Base-by-base conservation (phyloP, 352 stramenopile species). In the Phytophthora pseudosyringae region DNA sequence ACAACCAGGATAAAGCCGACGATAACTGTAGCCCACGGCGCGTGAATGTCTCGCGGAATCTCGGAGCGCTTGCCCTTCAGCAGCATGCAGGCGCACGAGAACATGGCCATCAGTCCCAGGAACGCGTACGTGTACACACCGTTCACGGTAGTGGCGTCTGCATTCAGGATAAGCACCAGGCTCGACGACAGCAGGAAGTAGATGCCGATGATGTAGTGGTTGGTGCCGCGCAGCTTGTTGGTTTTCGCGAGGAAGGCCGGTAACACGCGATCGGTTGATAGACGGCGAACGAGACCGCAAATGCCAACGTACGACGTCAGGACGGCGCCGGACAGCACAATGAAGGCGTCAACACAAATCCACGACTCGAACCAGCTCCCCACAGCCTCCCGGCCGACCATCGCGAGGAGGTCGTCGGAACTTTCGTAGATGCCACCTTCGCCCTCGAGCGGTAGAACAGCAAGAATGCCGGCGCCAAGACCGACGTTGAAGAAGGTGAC, bases 91-190 rank as follows among this genome's bases (percentile, higher is more conserved):
- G 86, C 89, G 36, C 74, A 71, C 10, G 87, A 78, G 60, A 97
- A 97, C 53, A 97, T 78, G 5, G 67, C 72, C 81, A 97, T 94
- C 3, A 97, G 62, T 0, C 77, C 79, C 1, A 97, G 59, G 56
- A 97, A 97, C 18, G 89, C 80, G 57, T 90, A 93, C 38, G 81
- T 90, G 63, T 94, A 97, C n/a, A 97, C 90, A 11, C 87, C 86
- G 10, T 77, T 75, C 6, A 97, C 69, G 11, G 73, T 82, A 5
- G 63, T 77, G 5, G 89, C 80, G 44, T 97, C 73, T 28, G 81
- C 84, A 41, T 94, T 67, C 5, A 94, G 72, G 9, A 89, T 38
- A 10, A 93, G 28, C 25, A 91, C 82, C 16, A 93, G 71, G 25
- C 72, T 89, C 11, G 87, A 73, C 4, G 67, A 67, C 13, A 93